Base-by-base conservation (phyloP, 2,329 filamentous ascomycete species). In the Polytolypa hystricis region DNA sequence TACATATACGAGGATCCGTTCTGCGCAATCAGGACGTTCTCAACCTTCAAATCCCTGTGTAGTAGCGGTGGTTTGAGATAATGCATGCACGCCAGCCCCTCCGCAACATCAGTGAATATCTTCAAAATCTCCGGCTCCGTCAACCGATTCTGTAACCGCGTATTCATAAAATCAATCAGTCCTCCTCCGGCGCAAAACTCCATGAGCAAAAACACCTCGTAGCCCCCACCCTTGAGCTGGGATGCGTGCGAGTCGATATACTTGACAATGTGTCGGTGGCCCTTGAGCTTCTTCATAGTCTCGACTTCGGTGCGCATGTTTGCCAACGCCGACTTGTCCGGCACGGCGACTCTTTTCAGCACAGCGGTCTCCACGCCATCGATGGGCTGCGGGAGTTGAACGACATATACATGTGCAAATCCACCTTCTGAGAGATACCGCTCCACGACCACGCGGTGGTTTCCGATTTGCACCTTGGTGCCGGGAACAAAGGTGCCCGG, bases 161-260 rank as follows among this genome's bases (percentile, higher is more conserved):
- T 98, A 64, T 98, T 98, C 91, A 98, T 98, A 59, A 96, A 98
- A 65, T 98, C 91, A 57, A 98, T 98, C 56, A 98, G 66, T 23
- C 91, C 89, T 46, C 91, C 91, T 34, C 91, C 91, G 53, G 82
- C 78, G 65, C 91, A 98, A 62, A 81, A 95, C 58, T 98, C 91
- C 91, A 98, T 98, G 46, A 98, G 78, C 54, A 98, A 61, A 54
- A 98, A 98, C 40, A 98, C 91, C 67, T 98, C 91, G 60, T 94
- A 98, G 40, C 91, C 91, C 28, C 87, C 87, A 35, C 83, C 85
- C 51, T 84, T 81, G 50, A 96, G 68, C 62, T 96, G 87, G 11
- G 86, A 95, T 25, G 91, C 91, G 62, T 98, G 91, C 47, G 89
- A 96, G 67, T 98, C 91, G 58, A 96, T 87, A 64, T 98, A 98